Percentiles rank a stretch among this genome's conserved stretches.
Evolutionary conservation across 2,329 filamentous ascomycete species (phyloP).

Genomic region (Endoconidiophora polonica): DNA sequence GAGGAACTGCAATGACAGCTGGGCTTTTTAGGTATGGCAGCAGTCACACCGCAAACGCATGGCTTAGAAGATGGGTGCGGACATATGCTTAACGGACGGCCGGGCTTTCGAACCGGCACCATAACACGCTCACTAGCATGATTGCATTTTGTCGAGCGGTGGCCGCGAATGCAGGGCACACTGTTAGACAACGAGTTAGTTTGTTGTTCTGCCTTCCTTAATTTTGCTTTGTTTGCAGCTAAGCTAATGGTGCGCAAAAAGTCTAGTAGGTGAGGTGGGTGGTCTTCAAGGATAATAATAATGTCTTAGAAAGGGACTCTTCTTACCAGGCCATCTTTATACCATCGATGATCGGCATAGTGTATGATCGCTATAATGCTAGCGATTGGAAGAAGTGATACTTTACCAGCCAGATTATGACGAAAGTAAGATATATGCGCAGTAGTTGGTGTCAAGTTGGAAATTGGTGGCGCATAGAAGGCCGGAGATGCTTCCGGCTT

Average conservation of each 20-base stretch:
- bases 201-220: no score
- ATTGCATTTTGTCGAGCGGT: conserved; percentile 59
- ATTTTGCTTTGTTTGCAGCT: no score
- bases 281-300: no score
- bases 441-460: no score
- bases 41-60: conserved; percentile 50
- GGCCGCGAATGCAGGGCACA: conserved; percentile 58
- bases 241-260: no score
- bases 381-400: no score
- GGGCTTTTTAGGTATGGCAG: conserved; percentile 42
- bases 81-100: conserved; percentile 51
- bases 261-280: no score
- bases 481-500: no score
- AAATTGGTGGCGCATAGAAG: no score
- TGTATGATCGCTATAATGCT: conserved; percentile 14
- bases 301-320: not conserved
- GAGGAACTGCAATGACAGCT: conserved; percentile 33
- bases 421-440: no score
- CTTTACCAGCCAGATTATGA: no score
- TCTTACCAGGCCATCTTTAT: conserved; percentile 60
- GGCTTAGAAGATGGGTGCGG: conserved; percentile 44
- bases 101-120: conserved; percentile 55
- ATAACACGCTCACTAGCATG: conserved; percentile 51
- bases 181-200: conserved; percentile 22
- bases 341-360: conserved; percentile 53